A percentile compares a stretch with the other conserved stretches of the same genome.
Evolutionary conservation across 331 rosid species (phyloP).

Genomic region (Saraca asoca): DNA sequence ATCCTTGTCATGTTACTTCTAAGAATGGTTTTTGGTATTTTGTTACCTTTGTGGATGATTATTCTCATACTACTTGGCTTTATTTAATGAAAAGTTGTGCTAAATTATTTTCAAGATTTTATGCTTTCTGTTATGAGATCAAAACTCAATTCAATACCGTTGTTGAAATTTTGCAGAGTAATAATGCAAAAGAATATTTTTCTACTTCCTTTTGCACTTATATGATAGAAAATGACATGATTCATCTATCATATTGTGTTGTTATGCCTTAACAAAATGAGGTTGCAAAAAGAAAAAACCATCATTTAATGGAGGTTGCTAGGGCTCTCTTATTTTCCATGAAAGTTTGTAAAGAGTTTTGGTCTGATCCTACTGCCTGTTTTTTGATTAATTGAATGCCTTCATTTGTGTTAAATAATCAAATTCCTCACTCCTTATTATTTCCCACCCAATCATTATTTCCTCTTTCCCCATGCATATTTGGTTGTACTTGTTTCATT

Average conservation of each 20-base stretch:
- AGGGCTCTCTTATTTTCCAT: background rate
- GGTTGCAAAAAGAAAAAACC: background rate
- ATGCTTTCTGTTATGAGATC: background rate
- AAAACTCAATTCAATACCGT: too few relatives aligned
- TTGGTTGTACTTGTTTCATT: background rate
- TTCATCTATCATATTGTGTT: too few relatives aligned
- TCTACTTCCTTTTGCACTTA: background rate
- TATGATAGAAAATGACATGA: too few relatives aligned
- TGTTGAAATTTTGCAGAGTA: background rate
- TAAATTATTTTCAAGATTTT: too few relatives aligned
- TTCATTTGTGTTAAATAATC: background rate
- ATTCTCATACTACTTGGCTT: too few relatives aligned
- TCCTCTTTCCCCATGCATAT: too few relatives aligned
- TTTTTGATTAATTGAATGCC: background rate
- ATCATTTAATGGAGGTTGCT: background rate
- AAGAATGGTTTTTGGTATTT: too few relatives aligned
- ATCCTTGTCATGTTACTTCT: too few relatives aligned
- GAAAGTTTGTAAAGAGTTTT: too few relatives aligned
- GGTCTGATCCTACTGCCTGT: too few relatives aligned
- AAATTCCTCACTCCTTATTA: background rate
- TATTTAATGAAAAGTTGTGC: too few relatives aligned
- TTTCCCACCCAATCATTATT: background rate
- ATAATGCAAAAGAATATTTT: background rate
- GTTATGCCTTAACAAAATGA: background rate
- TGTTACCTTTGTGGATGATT: background rate